Evolutionary conservation across 2,329 filamentous ascomycete genomes (phyloP), one percentile per base, ranked within the genome.

Genomic region (Chaetomium sp.): DNA sequence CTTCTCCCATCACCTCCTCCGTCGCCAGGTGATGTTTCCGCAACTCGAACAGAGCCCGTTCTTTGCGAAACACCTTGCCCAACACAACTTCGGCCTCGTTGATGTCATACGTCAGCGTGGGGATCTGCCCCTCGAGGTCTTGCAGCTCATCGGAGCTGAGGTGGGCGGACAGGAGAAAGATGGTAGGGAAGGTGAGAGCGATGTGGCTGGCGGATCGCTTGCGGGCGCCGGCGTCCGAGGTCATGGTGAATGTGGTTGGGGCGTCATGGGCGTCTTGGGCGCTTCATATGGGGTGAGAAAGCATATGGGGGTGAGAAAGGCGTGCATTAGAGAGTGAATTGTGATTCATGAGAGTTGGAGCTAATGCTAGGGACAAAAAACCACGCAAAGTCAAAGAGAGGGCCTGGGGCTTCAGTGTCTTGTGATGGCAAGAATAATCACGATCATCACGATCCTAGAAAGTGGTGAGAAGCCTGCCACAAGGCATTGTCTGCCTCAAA

Each of bases 11-110:
- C 3, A 75, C 62, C 55, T 84, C 81, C 53, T 81, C 75, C 0
- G 84, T 83, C 42, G 71, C 68, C 2, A 96, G 63, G 11, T 83
- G 85, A 46, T 82, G 79, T 6, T 81, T 79, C 52, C 89, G 79
- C 58, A 97, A 74, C 70, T 97, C 92, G 63, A 95, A 85, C 47
- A 81, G 76, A 0, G 89, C 89, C 14, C 92, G 80, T 64, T 83
- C 79, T 61, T 81, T 85, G 54, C 82, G 85, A 0, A 77, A 77
- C 37, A 95, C 78, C 61, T 85, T 89, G 1, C 88, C 90, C 35
- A 97, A 68, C 1, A 96, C 76, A 3, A 96, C 70, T 4, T 80
- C 76, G 0, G 90, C 90, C 69, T 92, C 87, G 11, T 76, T 75
- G 52, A 87, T 75, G 68, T 92, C 81, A 56, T 86, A 85, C 0